Conservation (phyloP, 805 yeast species). For the Teunomyces stri region DNA sequence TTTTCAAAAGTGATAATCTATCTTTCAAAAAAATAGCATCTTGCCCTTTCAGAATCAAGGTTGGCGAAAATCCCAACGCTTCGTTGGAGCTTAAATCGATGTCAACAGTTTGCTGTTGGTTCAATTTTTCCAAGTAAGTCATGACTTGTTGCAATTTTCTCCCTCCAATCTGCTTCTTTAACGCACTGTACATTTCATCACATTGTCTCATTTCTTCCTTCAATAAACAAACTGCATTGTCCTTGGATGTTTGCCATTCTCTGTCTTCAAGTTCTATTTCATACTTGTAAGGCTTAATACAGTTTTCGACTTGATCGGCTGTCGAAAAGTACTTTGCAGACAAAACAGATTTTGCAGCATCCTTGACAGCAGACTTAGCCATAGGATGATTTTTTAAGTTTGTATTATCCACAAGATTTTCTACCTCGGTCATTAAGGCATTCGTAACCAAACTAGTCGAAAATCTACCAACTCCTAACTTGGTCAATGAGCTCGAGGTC, state of each 20-base stretch:
- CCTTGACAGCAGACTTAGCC: conserved; percentile 75
- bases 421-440: conserved; percentile 75
- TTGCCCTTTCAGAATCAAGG: conserved; percentile 71
- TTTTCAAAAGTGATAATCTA: conserved; percentile 62
- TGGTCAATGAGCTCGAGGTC: conserved; percentile 80
- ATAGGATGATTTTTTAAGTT: conserved; percentile 82
- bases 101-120: conserved; percentile 32
- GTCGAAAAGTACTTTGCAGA: conserved; percentile 81
- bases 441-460: conserved; percentile 81
- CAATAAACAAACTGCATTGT: conserved; percentile 67
- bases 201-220: conserved; percentile 88
- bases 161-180: conserved; percentile 76
- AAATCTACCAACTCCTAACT: conserved; percentile 89
- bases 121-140: conserved; percentile 58
- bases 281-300: conserved; percentile 96
- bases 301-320: conserved; percentile 97
- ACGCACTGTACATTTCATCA: conserved; percentile 53
- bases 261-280: conserved; percentile 95
- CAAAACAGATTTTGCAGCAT: conserved; percentile 80
- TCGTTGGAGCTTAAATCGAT: conserved; percentile 53
- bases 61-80: conserved; percentile 79
- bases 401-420: conserved; percentile 68
- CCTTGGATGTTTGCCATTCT: conserved; percentile 84
- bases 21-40: conserved; percentile 80
- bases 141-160: conserved; percentile 81